A percentile compares a stretch with the other conserved stretches of the same genome.
phyloP scores from a whole-genome alignment of 2,329 filamentous ascomycete genomes.

The Aspergillus sp. region DNA sequence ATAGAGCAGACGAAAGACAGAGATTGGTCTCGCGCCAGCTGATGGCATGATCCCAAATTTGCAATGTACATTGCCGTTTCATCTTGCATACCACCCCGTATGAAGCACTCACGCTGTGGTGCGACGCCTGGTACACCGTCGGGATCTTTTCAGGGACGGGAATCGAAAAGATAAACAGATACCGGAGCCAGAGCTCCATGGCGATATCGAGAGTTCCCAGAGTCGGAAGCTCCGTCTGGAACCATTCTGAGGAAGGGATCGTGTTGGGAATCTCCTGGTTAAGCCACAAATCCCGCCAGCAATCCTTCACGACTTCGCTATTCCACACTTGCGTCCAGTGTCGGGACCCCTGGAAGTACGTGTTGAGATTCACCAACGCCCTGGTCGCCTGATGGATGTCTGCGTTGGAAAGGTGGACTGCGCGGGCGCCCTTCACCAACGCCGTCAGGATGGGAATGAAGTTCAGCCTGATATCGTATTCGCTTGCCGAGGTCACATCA shows the following conservation, averaged over 20 bases:
- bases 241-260: constrained; percentile 27
- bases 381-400: constrained; percentile 40
- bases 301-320: constrained; percentile 35
- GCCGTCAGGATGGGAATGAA: constrained; percentile 46
- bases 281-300: constrained; percentile 41
- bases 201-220: constrained; percentile 28
- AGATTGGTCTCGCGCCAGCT: constrained; percentile 50
- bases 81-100: constrained; percentile 56
- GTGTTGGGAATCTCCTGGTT: constrained; percentile 35
- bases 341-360: constrained; percentile 41
- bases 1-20: constrained; percentile 42
- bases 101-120: constrained; percentile 52
- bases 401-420: constrained; percentile 33
- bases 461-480: constrained; percentile 42
- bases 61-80: constrained; percentile 49
- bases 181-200: constrained; percentile 33
- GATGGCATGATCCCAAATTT: constrained; percentile 57
- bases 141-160: constrained; percentile 48
- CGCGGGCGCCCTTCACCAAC: constrained; percentile 43
- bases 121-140: constrained; percentile 54
- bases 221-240: constrained; percentile 31
- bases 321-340: constrained; percentile 43
- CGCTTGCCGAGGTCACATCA: constrained; percentile 36
- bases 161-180: constrained; percentile 49
- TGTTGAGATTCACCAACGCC: constrained; percentile 41